Base-by-base conservation (phyloP, 2,329 filamentous ascomycete genomes). In the Fusarium domesticum region DNA sequence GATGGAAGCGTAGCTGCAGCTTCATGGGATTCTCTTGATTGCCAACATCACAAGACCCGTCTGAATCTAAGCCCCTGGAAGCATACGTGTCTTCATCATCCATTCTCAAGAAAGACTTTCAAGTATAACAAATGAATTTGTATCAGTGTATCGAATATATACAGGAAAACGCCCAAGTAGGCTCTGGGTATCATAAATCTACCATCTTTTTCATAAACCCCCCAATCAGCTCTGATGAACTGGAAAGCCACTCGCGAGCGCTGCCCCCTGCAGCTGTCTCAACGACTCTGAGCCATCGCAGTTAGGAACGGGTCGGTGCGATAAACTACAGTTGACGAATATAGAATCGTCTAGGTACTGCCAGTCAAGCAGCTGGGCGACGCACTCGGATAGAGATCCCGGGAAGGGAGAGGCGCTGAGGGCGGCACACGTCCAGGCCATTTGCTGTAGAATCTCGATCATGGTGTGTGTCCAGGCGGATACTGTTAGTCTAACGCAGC, bases 361-460 rank as follows among this genome's bases (percentile, higher is more conserved):
- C 59, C 64, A 69, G 20, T 63, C 59, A 0, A 61, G 54, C 5
- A 69, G 50, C 20, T 65, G 61, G 11, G 63, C 39, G 6, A 51
- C 49, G 15, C 61, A 62, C 39, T 68, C 65, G 0, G 63, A 65
- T 0, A 65, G 34, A 0, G 55, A 51, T 4, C 57, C 59, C 0
- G 60, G 60, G 37, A 68, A 64, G 0, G 66, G 66, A 2, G 66
- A 67, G 2, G 65, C 52, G 37, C 64, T 67, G 8, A 69, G 54
- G 2, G 57, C 56, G 2, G 65, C 65, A 18, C 64, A 68, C 2
- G 58, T 62, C 66, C 66, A 69, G 8, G 62, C 63, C 65, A 68
- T 66, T 39, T 67, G 65, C 35, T 68, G 65, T 3, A 68, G 57
- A 2, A 68, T 57, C 11, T 67, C 63, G 34, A 66, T 60, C 51